phyloP scores from a whole-genome alignment of 352 stramenopile genomes.

The Phytophthora crassamura region DNA sequence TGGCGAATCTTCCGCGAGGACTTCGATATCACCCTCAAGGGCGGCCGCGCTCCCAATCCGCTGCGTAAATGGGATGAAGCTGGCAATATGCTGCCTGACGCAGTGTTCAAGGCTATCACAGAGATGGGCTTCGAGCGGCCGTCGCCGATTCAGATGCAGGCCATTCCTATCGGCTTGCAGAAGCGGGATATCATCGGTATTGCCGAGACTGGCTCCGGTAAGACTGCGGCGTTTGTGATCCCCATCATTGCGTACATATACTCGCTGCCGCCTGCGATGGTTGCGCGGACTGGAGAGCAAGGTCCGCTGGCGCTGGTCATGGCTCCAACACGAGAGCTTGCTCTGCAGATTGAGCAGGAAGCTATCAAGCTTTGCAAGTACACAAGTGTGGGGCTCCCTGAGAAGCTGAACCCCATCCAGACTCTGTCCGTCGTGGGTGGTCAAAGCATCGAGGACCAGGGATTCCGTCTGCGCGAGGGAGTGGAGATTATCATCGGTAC shows the following conservation, averaged over 20 bases:
- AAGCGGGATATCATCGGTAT: slow-evolving; percentile 98
- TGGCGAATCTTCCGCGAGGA: slow-evolving; percentile 99
- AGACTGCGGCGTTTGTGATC: slow-evolving; percentile 98
- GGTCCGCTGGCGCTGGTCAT: slow-evolving; percentile 98
- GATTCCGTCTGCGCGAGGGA: slow-evolving; percentile 94
- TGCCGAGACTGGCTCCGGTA: slow-evolving; percentile 98
- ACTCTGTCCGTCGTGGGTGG: slow-evolving; percentile 93
- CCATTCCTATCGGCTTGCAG: slow-evolving; percentile 97
- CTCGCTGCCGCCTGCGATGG: slow-evolving; percentile 83
- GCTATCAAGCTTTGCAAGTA: slow-evolving; percentile 93
- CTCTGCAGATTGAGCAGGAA: slow-evolving; percentile 98
- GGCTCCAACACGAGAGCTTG: slow-evolving; percentile 98
- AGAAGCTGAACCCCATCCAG: slow-evolving; percentile 73
- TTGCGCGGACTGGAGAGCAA: slow-evolving; percentile 91
- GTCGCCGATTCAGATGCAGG: slow-evolving; percentile 98
- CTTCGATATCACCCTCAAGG: slow-evolving; percentile 98
- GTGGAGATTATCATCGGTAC: slow-evolving; percentile 99
- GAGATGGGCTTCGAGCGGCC: slow-evolving; percentile 96
- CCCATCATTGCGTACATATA: slow-evolving; percentile 97
- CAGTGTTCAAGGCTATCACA: slow-evolving; percentile 90
- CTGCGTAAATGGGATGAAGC: slow-evolving; percentile 94
- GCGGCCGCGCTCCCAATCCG: slow-evolving; percentile 90
- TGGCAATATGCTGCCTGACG: slow-evolving; percentile 50
- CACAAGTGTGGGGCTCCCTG: slow-evolving; percentile 70
- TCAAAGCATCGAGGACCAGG: slow-evolving; percentile 97